A percentile compares a stretch with the other conserved stretches of the same genome.
These are phyloP conservation scores for Calophaca sinica DNA, from an alignment of 306 rosid species.

Conservation along the genomic window DNA sequence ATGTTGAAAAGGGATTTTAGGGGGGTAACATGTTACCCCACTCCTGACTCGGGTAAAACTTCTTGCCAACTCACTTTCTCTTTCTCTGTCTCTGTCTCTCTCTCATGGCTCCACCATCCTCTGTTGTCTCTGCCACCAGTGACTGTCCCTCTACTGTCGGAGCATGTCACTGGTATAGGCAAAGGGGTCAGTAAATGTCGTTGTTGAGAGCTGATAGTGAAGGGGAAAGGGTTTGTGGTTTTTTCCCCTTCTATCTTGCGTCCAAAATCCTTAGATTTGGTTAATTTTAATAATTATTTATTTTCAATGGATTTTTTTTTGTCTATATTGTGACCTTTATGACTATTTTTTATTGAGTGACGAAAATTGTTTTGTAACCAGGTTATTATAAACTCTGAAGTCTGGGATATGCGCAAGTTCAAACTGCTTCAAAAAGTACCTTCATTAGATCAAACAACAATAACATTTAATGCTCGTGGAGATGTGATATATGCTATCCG, in stretches of 20 bases:
- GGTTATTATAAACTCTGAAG: constrained; percentile 88
- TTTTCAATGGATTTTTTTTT: neutral
- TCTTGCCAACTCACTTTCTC: no score
- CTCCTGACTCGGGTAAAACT: no score
- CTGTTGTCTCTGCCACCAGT: no score
- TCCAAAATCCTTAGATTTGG: neutral
- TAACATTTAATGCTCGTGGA: constrained; percentile 75
- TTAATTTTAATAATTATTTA: neutral
- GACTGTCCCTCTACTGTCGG: no score
- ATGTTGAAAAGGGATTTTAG: no score
- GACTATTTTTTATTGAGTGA: neutral
- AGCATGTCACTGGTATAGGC: no score
- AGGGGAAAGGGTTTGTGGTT: neutral
- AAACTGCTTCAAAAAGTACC: constrained; percentile 78
- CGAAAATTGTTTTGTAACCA: constrained; percentile 1
- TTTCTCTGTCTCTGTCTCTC: no score
- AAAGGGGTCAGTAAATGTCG: neutral
- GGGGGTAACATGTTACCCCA: no score
- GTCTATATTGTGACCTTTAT: neutral
- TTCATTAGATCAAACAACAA: constrained; percentile 77
- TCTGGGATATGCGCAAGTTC: constrained; percentile 86
- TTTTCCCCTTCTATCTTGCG: neutral
- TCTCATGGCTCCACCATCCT: no score
- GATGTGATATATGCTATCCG: constrained; percentile 85
- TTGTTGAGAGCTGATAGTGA: neutral